Percentiles rank a stretch among this genome's conserved stretches.
phyloP scores from a whole-genome alignment of 768 basidiomycete genomes.

The Tricholomella constricta region DNA sequence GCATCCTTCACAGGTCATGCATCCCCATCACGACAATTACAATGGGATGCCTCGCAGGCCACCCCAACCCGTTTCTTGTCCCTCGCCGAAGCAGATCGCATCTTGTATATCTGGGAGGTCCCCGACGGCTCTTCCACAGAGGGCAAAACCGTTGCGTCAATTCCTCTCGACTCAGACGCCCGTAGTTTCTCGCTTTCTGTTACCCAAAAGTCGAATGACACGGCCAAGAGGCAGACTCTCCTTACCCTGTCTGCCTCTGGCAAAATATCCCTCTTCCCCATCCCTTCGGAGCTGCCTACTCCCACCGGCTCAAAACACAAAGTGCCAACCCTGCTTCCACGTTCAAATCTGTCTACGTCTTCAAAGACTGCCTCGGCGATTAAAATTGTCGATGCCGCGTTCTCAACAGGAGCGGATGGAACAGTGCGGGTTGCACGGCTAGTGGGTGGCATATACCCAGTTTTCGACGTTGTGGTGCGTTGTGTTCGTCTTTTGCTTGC shows the following conservation, averaged over 20 bases:
- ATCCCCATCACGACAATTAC: constrained; percentile 50
- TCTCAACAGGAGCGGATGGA: constrained; percentile 43
- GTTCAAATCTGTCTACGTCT: constrained; percentile 45
- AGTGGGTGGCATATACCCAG: constrained; percentile 55
- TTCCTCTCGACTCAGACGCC: constrained; percentile 67
- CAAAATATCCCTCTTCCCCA: constrained; percentile 56
- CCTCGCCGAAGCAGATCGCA: constrained; percentile 61
- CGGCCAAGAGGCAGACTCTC: constrained; percentile 38
- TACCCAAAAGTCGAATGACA: constrained; percentile 23
- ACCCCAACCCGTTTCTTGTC: constrained; percentile 55
- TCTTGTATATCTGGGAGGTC: constrained; percentile 62
- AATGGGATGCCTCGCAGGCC: constrained; percentile 49
- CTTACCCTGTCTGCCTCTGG: constrained; percentile 62
- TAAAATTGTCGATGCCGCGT: constrained; percentile 49
- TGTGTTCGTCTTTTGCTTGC: constrained; percentile 3
- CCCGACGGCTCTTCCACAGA: constrained; percentile 40
- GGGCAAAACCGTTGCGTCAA: constrained; percentile 58
- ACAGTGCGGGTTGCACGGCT: constrained; percentile 55
- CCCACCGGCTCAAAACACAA: constrained; percentile 43
- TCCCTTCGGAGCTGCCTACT: constrained; percentile 46
- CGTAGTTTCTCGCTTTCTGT: constrained; percentile 41
- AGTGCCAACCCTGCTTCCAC: constrained; percentile 53
- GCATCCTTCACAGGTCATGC: constrained; percentile 68
- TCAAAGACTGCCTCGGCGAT: constrained; percentile 38
- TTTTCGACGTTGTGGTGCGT: constrained; percentile 64